These are phyloP conservation scores for Trichoderma polysporum DNA, from an alignment of 2,329 filamentous ascomycete species.

Conservation along the genomic window DNA sequence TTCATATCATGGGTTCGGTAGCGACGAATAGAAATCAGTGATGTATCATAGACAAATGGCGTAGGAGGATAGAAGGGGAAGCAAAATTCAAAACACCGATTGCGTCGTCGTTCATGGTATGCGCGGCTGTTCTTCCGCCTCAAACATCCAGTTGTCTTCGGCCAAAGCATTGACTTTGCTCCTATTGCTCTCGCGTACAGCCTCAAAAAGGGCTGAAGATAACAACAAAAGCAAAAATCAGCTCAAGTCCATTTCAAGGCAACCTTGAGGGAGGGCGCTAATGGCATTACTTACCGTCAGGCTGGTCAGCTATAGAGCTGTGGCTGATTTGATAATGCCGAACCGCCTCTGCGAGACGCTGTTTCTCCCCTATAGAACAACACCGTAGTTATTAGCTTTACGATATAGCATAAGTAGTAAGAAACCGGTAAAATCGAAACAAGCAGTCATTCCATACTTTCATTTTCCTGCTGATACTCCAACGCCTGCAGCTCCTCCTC, in stretches of 20 bases:
- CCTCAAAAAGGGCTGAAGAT: constrained; percentile 64
- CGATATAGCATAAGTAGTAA: not conserved
- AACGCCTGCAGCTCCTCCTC: constrained; percentile 51
- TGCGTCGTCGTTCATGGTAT: constrained; percentile 27
- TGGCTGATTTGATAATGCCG: constrained; percentile 59
- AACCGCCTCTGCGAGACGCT: constrained; percentile 60
- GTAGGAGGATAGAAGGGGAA: constrained; percentile 8
- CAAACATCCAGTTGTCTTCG: constrained; percentile 92
- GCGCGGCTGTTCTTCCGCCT: constrained; percentile 59
- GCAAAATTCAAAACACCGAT: constrained; percentile 11
- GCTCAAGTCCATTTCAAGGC: no score
- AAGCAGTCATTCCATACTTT: constrained; percentile 43
- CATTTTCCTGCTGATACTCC: constrained; percentile 58
- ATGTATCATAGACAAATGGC: constrained; percentile 32
- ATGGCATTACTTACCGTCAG: constrained; percentile 55
- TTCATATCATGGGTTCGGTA: constrained; percentile 1
- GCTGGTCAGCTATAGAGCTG: constrained; percentile 57
- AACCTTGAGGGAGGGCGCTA: not conserved
- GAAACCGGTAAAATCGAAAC: not conserved
- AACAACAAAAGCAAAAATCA: not conserved
- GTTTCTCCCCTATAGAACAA: constrained; percentile 51
- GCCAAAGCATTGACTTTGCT: constrained; percentile 71
- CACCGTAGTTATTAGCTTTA: not conserved
- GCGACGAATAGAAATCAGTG: not conserved
- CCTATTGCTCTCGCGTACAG: constrained; percentile 67